Evolutionary conservation across 306 rosid species (phyloP).

Genomic region (Casuarina equisetifolia): DNA sequence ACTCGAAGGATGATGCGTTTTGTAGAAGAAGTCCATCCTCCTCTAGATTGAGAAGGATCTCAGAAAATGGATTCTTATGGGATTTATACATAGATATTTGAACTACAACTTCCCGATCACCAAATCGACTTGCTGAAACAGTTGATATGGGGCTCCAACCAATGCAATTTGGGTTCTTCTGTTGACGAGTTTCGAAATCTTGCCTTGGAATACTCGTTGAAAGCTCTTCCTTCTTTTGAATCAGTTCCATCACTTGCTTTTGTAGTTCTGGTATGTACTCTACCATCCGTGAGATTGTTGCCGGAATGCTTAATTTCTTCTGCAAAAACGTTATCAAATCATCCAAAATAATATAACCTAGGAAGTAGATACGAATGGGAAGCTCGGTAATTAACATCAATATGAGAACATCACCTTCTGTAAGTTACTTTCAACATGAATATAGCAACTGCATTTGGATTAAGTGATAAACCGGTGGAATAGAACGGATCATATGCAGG

Average conservation of each 20-base stretch:
- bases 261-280: constrained; percentile 70
- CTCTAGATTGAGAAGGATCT: constrained; percentile 32
- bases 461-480: too few relatives aligned
- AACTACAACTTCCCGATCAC: constrained; percentile 30
- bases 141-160: constrained; percentile 19
- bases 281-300: constrained; percentile 53
- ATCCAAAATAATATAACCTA: too few relatives aligned
- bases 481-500: too few relatives aligned
- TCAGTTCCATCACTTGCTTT: constrained; percentile 50
- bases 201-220: constrained; percentile 23
- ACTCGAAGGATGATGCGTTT: constrained; percentile 50
- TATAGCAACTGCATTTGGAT: too few relatives aligned
- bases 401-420: too few relatives aligned
- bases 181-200: not conserved
- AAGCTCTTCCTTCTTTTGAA: constrained; percentile 54
- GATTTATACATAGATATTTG: constrained; percentile 30
- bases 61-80: constrained; percentile 29
- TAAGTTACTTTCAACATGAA: too few relatives aligned
- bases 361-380: too few relatives aligned
- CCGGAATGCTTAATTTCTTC: constrained; percentile 74
- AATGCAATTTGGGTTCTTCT: not conserved
- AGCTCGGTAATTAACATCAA: too few relatives aligned
- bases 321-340: constrained; percentile 17
- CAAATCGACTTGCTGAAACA: constrained; percentile 30
- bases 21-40: constrained; percentile 37